phyloP scores from a whole-genome alignment of 345 rosid species.

The Stellera chamaejasme region DNA sequence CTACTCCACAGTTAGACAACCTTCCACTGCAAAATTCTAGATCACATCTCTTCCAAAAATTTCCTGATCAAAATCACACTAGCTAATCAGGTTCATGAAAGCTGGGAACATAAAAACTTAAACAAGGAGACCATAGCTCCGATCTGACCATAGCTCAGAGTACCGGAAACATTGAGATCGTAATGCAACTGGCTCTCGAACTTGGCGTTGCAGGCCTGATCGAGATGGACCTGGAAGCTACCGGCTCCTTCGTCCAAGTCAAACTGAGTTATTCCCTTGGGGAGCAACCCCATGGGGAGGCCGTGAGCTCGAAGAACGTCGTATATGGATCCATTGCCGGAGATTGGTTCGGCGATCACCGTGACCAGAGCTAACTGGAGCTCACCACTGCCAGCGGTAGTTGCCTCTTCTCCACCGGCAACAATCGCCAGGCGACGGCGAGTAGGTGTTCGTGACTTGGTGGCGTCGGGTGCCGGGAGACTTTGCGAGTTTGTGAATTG shows the following conservation, averaged over 20 bases:
- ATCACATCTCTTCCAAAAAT: slow-evolving; percentile 21
- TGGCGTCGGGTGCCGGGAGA: too few species aligned
- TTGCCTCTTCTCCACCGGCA: too few species aligned
- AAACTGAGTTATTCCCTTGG: slow-evolving; percentile 63
- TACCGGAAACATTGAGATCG: slow-evolving; percentile 67
- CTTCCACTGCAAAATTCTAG: slow-evolving; percentile 20
- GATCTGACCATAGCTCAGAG: slow-evolving; percentile 50
- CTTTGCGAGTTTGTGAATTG: too few species aligned
- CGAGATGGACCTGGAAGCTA: slow-evolving; percentile 57
- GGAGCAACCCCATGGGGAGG: slow-evolving; percentile 76
- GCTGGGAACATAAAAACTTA: too few species aligned
- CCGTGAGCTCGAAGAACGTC: slow-evolving; percentile 49
- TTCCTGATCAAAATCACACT: slow-evolving; percentile 19
- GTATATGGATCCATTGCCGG: slow-evolving; percentile 37
- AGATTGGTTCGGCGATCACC: slow-evolving; percentile 9
- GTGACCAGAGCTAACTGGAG: slow-evolving; percentile 20
- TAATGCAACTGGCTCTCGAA: slow-evolving; percentile 82
- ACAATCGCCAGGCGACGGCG: too few species aligned
- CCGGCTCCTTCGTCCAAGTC: slow-evolving; percentile 38
- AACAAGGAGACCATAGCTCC: slow-evolving; percentile 19
- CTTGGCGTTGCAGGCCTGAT: slow-evolving; percentile 79
- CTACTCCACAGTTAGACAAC: slow-evolving; percentile 7
- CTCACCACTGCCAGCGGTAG: too few species aligned
- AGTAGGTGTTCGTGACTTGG: too few species aligned
- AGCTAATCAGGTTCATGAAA: slow-evolving; percentile 12